Evolutionary conservation across 2,329 filamentous ascomycete genomes (phyloP), one percentile per base, ranked within the genome.

Genomic region (Trichophyton simii): DNA sequence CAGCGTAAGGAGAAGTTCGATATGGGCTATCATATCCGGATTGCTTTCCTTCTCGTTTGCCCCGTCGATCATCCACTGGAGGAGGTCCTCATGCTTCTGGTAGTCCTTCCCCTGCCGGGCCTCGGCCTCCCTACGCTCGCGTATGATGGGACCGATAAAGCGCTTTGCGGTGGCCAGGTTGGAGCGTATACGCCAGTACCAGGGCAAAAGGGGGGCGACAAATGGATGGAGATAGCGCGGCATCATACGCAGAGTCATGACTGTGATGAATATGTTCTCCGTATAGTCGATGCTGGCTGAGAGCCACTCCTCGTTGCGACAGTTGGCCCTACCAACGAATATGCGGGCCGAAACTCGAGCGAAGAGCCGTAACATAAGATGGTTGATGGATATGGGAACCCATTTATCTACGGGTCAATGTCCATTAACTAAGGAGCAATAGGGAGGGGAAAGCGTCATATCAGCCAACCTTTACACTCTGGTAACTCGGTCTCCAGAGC

Each of bases 311-410:
- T 71, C 66, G 61, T 77, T 74, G 25, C 69, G 68, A 59, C 72
- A 73, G 76, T 65, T 4, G 65, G 62, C 3, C 71, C 66, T 31
- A 18, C 76, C 75, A 34, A 75, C 69, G 59, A 78, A 74, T 46
- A 78, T 68, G 18, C 75, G 70, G 0, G 73, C 72, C 1, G 74
- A 75, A 4, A 76, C 66, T 15, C 76, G 72, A 8, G 73, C 69
- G 34, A 78, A 69, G 4, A 77, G 22, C n/a, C 62, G 62, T 7
- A 60, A 55, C 7, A 63, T 18, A 44, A 44, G 8, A 9, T 41
- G 18, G 55, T 41, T 20, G 18, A 58, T 18, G n/a, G 34, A 58
- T 11, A 58, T 31, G 28, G 28, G 28, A 31, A 31, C 28, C 28
- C 28, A 31, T 31, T 31, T 31, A 31, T 31, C 28, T 31, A 31